Conservation (phyloP, 2,329 filamentous ascomycete species). For the Diplodia mutila region DNA sequence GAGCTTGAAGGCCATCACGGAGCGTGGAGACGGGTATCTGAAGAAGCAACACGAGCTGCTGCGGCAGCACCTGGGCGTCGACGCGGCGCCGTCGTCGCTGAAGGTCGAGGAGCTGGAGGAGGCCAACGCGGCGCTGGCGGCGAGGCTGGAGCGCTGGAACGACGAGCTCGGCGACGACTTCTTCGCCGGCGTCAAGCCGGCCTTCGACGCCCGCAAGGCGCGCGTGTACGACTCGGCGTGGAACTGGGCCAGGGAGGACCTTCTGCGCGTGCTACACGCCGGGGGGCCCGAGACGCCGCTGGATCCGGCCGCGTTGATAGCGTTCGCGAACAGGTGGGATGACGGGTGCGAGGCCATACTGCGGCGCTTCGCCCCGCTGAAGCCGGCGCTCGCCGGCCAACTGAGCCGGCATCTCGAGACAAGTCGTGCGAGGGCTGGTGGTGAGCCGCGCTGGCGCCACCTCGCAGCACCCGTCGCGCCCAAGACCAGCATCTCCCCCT, state of each 20-base stretch:
- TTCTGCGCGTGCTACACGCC: conserved; percentile 26
- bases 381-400: too few relatives aligned
- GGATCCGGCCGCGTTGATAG: too few relatives aligned
- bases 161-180: conserved; percentile 40
- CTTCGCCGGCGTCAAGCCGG: conserved; percentile 35
- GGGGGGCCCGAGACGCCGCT: too few relatives aligned
- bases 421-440: too few relatives aligned
- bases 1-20: neutral
- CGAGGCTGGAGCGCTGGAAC: conserved; percentile 33
- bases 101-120: neutral
- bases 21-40: neutral
- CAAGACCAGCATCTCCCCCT: too few relatives aligned
- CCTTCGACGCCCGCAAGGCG: conserved; percentile 36
- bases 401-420: too few relatives aligned
- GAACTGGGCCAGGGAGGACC: conserved; percentile 42
- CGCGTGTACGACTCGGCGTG: conserved; percentile 43
- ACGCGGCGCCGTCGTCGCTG: neutral
- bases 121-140: conserved; percentile 23
- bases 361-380: too few relatives aligned
- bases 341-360: too few relatives aligned
- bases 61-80: neutral
- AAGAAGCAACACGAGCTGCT: neutral
- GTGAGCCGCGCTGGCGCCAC: too few relatives aligned
- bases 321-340: too few relatives aligned
- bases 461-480: too few relatives aligned